Percentiles rank a stretch among this genome's conserved stretches.
Evolutionary conservation across 352 stramenopile species (phyloP).

Genomic region (Pythium scleroteichum): DNA sequence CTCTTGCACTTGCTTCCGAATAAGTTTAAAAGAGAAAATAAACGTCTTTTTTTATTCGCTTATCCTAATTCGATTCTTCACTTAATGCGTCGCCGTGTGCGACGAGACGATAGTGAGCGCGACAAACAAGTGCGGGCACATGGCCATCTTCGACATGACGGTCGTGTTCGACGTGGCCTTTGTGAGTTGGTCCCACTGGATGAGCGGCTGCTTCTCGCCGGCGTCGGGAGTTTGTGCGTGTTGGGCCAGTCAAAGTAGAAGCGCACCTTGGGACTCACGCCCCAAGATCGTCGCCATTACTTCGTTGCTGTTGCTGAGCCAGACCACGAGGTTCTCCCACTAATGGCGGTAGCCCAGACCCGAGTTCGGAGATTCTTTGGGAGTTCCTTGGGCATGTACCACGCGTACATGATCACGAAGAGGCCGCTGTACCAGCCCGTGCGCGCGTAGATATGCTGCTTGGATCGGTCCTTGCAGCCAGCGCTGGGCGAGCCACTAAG

Average conservation of each 20-base stretch:
- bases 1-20: too few relatives aligned
- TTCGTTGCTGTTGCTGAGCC: slow-evolving; percentile 34
- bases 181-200: slow-evolving; percentile 32
- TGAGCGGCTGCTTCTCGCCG: slow-evolving; percentile 26
- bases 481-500: slow-evolving; percentile 27
- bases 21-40: too few relatives aligned
- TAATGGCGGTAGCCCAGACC: slow-evolving; percentile 37
- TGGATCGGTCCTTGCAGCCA: slow-evolving; percentile 23
- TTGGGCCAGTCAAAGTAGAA: slow-evolving; percentile 24
- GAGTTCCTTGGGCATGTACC: slow-evolving; percentile 49
- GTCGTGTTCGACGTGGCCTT: too few relatives aligned
- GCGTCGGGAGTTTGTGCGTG: slow-evolving; percentile 16
- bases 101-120: too few relatives aligned
- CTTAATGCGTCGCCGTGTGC: too few relatives aligned
- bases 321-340: slow-evolving; percentile 43
- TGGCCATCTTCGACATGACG: too few relatives aligned
- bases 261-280: slow-evolving; percentile 18
- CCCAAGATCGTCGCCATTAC: slow-evolving; percentile 2
- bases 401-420: slow-evolving; percentile 38
- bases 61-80: too few relatives aligned
- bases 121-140: too few relatives aligned
- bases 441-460: slow-evolving; percentile 28
- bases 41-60: too few relatives aligned
- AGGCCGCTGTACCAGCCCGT: slow-evolving; percentile 31
- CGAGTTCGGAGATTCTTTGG: slow-evolving; percentile 36